Evolutionary conservation across 2,329 filamentous ascomycete species (phyloP).

Genomic region (Penicillium sp.): DNA sequence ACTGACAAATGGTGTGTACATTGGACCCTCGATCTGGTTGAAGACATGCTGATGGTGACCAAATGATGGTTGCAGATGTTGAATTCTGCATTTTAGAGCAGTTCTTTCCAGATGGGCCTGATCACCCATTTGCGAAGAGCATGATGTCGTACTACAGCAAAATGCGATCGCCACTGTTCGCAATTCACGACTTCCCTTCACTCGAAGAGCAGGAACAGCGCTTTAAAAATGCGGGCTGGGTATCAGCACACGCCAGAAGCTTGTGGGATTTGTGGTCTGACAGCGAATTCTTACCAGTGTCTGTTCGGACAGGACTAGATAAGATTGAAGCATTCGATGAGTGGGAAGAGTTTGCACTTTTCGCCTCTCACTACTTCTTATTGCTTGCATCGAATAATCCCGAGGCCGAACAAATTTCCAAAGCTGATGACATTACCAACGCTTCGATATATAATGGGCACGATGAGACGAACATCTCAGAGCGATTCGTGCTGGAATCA

Average conservation of each 20-base stretch:
- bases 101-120: constrained; percentile 67
- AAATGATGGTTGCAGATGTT: constrained; percentile 46
- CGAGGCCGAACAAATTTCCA: not conserved
- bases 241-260: constrained; percentile 55
- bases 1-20: constrained; percentile 57
- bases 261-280: constrained; percentile 81
- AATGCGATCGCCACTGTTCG: constrained; percentile 69
- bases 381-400: constrained; percentile 54
- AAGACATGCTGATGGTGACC: not conserved
- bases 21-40: not conserved
- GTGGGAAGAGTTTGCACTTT: constrained; percentile 89
- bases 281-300: constrained; percentile 55
- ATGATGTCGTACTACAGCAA: constrained; percentile 83
- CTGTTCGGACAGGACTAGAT: constrained; percentile 60
- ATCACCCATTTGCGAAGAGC: constrained; percentile 77
- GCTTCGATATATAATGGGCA: not conserved
- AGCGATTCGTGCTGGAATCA: constrained; percentile 17
- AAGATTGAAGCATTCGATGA: constrained; percentile 81
- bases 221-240: constrained; percentile 66
- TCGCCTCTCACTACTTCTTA: constrained; percentile 77
- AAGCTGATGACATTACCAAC: constrained; percentile 1
- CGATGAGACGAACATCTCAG: constrained; percentile 5
- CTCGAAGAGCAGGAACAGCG: constrained; percentile 60
- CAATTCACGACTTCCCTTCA: constrained; percentile 63
- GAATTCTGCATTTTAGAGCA: constrained; percentile 86